phyloP scores from a whole-genome alignment of 495 filamentous ascomycete genomes.

The Pseudotulostoma volvatum region DNA sequence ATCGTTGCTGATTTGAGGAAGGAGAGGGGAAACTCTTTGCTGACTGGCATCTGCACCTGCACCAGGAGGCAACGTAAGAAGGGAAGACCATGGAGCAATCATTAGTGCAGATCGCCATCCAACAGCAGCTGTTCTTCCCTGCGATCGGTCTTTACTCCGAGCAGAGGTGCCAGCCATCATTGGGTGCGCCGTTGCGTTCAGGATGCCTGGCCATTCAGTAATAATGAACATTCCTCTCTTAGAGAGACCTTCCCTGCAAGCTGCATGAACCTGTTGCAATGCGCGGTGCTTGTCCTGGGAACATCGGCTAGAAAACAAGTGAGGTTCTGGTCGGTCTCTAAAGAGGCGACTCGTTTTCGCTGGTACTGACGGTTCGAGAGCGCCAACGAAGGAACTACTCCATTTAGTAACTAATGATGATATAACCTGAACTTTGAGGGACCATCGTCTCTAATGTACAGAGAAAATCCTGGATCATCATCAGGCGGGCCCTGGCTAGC shows the following conservation, averaged over 20 bases:
- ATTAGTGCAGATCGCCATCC: background rate
- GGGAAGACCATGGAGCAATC: no score
- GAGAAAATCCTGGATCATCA: slow-evolving; percentile 2
- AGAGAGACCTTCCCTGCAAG: no score
- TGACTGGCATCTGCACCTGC: background rate
- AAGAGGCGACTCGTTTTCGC: no score
- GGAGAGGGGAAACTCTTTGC: background rate
- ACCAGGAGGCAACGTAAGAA: background rate
- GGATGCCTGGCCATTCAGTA: background rate
- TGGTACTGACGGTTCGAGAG: no score
- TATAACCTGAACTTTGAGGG: no score
- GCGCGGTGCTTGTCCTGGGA: no score
- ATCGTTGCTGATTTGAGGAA: slow-evolving; percentile 1
- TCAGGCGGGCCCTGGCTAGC: background rate
- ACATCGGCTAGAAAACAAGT: no score
- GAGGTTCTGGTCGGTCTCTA: no score
- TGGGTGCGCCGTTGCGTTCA: background rate
- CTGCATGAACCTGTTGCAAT: no score
- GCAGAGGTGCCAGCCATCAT: background rate
- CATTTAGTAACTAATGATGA: no score
- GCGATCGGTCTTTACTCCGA: background rate
- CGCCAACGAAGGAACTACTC: no score
- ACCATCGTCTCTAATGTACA: background rate
- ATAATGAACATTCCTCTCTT: background rate
- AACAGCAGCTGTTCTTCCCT: background rate